These are phyloP conservation scores for Carex kokanica DNA, from an alignment of 176 grass and related monocot genomes.

Conservation along the genomic window DNA sequence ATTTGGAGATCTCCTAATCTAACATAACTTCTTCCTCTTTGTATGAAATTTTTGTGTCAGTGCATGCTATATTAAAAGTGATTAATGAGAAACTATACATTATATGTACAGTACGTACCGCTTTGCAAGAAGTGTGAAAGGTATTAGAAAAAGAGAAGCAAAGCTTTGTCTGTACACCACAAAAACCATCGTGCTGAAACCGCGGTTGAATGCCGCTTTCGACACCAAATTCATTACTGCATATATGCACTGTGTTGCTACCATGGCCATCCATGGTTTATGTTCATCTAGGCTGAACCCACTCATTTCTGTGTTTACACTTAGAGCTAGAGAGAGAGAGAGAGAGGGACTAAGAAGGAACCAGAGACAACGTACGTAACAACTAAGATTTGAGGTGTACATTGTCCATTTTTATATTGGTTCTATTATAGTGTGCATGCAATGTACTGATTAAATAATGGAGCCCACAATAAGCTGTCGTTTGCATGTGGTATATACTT, in stretches of 20 bases:
- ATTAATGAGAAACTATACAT: background rate
- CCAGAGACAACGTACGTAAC: background rate
- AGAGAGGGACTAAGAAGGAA: background rate
- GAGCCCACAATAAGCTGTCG: background rate
- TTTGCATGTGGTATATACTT: background rate
- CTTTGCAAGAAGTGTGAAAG: conserved; percentile 32
- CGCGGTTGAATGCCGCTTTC: conserved; percentile 55
- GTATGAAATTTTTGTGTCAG: background rate
- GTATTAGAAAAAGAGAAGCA: conserved; percentile 41
- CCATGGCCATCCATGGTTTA: conserved; percentile 67
- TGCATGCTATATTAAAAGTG: background rate
- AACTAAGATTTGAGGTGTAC: background rate
- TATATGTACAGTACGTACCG: background rate
- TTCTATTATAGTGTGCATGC: background rate
- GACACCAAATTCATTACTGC: conserved; percentile 47
- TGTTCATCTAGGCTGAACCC: conserved; percentile 39
- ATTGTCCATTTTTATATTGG: background rate
- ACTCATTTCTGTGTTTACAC: background rate
- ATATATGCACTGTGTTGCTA: conserved; percentile 63
- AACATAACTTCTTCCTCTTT: background rate
- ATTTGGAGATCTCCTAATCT: background rate
- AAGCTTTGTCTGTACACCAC: conserved; percentile 69
- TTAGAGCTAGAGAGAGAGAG: background rate
- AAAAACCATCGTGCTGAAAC: conserved; percentile 72
- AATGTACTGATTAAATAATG: background rate